phyloP scores from a whole-genome alignment of 192 early-diverging fungal genomes.

The Irineochytrium annulatum region DNA sequence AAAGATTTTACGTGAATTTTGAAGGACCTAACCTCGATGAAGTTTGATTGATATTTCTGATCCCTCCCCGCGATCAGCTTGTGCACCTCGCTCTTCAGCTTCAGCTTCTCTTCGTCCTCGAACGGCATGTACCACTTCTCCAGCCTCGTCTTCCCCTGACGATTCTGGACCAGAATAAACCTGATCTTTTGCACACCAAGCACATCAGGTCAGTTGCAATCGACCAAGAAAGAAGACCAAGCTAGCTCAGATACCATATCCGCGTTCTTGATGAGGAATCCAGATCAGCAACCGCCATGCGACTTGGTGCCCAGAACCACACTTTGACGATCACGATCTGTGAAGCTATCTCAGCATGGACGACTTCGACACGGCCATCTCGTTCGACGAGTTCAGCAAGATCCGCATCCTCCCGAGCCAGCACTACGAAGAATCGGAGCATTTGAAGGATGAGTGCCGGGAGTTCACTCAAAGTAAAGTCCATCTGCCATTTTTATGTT shows the following conservation, averaged over 20 bases:
- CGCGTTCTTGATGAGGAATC: slow-evolving; percentile 4
- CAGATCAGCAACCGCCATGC: too few species aligned
- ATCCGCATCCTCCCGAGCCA: slow-evolving; percentile 48
- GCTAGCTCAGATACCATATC: slow-evolving; percentile 5
- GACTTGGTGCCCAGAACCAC: too few species aligned
- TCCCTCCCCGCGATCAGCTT: slow-evolving; percentile 92
- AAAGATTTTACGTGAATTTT: neutral
- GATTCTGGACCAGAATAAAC: slow-evolving; percentile 97
- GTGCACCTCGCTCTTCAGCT: slow-evolving; percentile 94
- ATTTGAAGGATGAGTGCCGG: slow-evolving; percentile 51
- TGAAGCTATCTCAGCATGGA: too few species aligned
- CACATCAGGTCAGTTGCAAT: too few species aligned
- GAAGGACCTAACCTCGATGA: slow-evolving; percentile 78
- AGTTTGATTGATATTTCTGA: slow-evolving; percentile 96
- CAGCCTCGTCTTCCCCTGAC: slow-evolving; percentile 96
- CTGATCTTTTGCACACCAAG: slow-evolving; percentile 32
- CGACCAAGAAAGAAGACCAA: neutral
- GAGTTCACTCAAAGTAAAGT: slow-evolving; percentile 45
- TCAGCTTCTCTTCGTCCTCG: slow-evolving; percentile 89
- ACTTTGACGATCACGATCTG: too few species aligned
- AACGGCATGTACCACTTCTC: slow-evolving; percentile 96
- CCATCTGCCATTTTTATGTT: slow-evolving; percentile 7
- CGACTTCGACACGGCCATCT: slow-evolving; percentile 20
- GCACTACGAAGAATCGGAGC: slow-evolving; percentile 47
- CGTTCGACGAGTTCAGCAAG: slow-evolving; percentile 56